Base-by-base conservation (phyloP, 371 early-diverging fungal species). In the Zychaea mexicana region DNA sequence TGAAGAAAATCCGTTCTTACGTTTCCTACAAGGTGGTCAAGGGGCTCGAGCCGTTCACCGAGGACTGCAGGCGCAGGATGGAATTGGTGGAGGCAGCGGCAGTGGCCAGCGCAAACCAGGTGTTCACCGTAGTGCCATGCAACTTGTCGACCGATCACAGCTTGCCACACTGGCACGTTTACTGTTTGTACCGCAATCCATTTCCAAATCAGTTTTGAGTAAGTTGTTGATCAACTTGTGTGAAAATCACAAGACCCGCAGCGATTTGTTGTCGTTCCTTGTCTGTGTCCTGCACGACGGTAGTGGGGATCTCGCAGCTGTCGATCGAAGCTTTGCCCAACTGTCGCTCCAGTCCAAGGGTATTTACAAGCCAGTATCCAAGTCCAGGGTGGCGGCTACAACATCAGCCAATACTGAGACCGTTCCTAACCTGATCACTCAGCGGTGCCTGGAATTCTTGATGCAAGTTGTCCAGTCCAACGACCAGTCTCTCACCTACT, bases 251-350 rank as follows among this genome's bases (percentile, higher is more conserved):
- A 88, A 89, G 64, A 92, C 96, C 1, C 85, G 98, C 10, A 69
- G 85, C 9, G 98, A 98, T 60, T 72, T 97, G 1, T 78, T 98
- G 15, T 88, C 92, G 1, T 82, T 96, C 42, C 76, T 98, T 59
- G 83, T 98, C 17, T 91, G 92, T 28, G 88, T 96, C 27, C 81
- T 98, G 46, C 90, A 91, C 60, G 94, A 94, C 62, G 93, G 93
- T 8, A 88, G 90, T 47, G 84, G 84, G 2, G 93, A 94, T 68
- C 66, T 94, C 57, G 87, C 86, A 17, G 86, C 89, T 19, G 90
- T 93, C 0, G 94, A 95, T 59, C 81, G 82, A 61, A 91, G 90
- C 60, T 92, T 94, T 69, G 83, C 91, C 2, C 90, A 89, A 60
- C 78, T 95, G 56, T 87, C 93, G 6, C 68, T 92, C 46, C 81